Percentiles rank a stretch among this genome's conserved stretches.
phyloP scores from a whole-genome alignment of 768 basidiomycete species.

The Suillus subaureus region DNA sequence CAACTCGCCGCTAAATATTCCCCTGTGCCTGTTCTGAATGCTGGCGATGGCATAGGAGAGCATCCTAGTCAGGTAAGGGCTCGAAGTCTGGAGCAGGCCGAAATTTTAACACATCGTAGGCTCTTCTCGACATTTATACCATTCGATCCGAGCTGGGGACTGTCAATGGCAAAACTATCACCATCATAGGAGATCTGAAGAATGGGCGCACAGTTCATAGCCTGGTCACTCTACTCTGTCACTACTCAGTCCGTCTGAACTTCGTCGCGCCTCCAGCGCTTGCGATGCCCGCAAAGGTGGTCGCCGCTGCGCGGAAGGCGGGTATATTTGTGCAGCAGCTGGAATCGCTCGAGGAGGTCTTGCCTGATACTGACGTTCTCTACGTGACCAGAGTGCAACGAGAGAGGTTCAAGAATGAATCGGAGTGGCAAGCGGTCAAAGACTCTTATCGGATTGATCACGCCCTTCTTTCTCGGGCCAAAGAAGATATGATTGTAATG shows the following conservation, averaged over 20 bases:
- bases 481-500: slow-evolving; percentile 98
- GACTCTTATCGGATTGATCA: slow-evolving; percentile 94
- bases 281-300: slow-evolving; percentile 86
- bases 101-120: slow-evolving; percentile 42
- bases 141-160: slow-evolving; percentile 98
- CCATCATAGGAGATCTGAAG: slow-evolving; percentile 93
- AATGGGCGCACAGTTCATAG: slow-evolving; percentile 98
- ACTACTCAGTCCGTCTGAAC: slow-evolving; percentile 93
- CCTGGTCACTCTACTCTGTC: slow-evolving; percentile 86
- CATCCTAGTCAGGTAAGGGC: slow-evolving; percentile 86
- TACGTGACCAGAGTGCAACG: slow-evolving; percentile 97
- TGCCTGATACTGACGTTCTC: slow-evolving; percentile 91
- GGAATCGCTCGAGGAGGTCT: slow-evolving; percentile 89
- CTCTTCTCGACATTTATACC: slow-evolving; percentile 86
- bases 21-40: slow-evolving; percentile 94
- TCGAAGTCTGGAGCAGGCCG: slow-evolving; percentile 4
- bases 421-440: slow-evolving; percentile 89
- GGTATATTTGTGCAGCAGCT: slow-evolving; percentile 78
- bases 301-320: slow-evolving; percentile 80
- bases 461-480: slow-evolving; percentile 88
- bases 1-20: slow-evolving; percentile 96
- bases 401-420: slow-evolving; percentile 83
- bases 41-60: slow-evolving; percentile 96
- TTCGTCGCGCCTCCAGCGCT: slow-evolving; percentile 89
- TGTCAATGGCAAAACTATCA: slow-evolving; percentile 94